phyloP scores from a whole-genome alignment of 2,329 filamentous ascomycete species.

The Tolypocladium pustulatum region DNA sequence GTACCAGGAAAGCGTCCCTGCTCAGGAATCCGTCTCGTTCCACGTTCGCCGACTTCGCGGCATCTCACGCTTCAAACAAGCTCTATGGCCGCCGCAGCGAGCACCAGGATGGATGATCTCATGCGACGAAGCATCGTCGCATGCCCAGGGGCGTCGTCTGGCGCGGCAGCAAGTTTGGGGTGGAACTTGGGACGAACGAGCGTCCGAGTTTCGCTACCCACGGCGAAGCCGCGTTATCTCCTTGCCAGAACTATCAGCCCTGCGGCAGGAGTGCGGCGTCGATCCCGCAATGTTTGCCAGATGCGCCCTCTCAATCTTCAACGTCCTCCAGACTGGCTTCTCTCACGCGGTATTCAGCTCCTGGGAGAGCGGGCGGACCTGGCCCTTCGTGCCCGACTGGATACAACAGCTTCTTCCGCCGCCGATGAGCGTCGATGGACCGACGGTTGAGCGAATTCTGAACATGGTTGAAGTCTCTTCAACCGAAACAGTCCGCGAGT shows the following conservation, averaged over 20 bases:
- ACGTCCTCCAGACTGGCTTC: constrained; percentile 18
- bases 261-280: constrained; percentile 12
- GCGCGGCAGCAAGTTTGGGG: constrained; percentile 17
- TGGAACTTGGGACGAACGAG: constrained; percentile 14
- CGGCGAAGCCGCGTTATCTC: constrained; percentile 17
- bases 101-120: constrained; percentile 24
- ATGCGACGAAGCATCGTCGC: constrained; percentile 13
- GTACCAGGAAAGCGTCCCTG: constrained; percentile 17
- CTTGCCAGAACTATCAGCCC: constrained; percentile 12
- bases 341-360: constrained; percentile 21
- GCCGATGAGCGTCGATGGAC: constrained; percentile 25
- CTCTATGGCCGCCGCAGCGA: constrained; percentile 21
- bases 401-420: constrained; percentile 22
- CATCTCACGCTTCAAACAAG: constrained; percentile 19
- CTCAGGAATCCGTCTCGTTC: constrained; percentile 15
- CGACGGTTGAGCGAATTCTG: constrained; percentile 24
- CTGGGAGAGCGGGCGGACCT: constrained; percentile 23
- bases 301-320: constrained; percentile 22
- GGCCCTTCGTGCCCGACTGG: constrained; percentile 26
- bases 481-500: constrained; percentile 15
- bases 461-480: constrained; percentile 17
- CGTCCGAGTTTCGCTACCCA: constrained; percentile 16
- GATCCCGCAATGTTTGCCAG: constrained; percentile 18
- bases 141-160: constrained; percentile 9
- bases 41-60: constrained; percentile 21